Evolutionary conservation across 805 yeast genomes (phyloP).

Genomic region (Candida awuae): DNA sequence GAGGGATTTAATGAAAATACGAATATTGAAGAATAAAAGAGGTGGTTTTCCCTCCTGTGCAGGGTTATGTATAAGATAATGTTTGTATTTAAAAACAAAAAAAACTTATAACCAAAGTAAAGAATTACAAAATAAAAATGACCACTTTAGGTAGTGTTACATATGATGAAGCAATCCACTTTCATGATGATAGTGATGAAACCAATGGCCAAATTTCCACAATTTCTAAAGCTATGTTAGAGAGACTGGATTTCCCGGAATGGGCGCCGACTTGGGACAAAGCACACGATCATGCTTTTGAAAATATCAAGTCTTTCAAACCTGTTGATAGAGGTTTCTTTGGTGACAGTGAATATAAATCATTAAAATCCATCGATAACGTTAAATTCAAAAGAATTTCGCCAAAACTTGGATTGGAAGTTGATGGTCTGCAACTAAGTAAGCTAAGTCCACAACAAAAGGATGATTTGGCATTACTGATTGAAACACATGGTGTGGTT

Average conservation of each 20-base stretch:
- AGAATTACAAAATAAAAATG: slow-evolving; percentile 3
- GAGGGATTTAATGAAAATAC: slow-evolving; percentile 7
- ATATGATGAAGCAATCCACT: slow-evolving; percentile 12
- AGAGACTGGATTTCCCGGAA: slow-evolving; percentile 9
- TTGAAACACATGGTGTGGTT: slow-evolving; percentile 67
- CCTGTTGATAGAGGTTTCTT: slow-evolving; percentile 55
- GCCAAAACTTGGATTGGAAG: slow-evolving; percentile 65
- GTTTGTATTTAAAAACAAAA: too few species aligned
- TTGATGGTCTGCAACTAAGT: slow-evolving; percentile 53
- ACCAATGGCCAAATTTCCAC: slow-evolving; percentile 10
- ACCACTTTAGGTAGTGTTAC: slow-evolving; percentile 3
- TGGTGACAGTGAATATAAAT: slow-evolving; percentile 52
- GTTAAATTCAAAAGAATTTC: slow-evolving; percentile 38
- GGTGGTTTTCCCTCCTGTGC: too few species aligned
- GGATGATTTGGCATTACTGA: slow-evolving; percentile 61
- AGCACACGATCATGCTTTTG: slow-evolving; percentile 10
- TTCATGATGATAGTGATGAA: slow-evolving; percentile 11
- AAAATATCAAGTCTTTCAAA: slow-evolving; percentile 46
- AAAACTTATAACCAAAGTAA: too few species aligned
- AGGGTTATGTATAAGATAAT: too few species aligned
- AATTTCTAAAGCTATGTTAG: slow-evolving; percentile 8
- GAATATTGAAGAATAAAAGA: too few species aligned
- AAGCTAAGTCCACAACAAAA: slow-evolving; percentile 44
- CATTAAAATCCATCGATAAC: slow-evolving; percentile 33
- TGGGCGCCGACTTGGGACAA: slow-evolving; percentile 17